phyloP scores from a whole-genome alignment of 2,329 filamentous ascomycete genomes.

The Ophiostoma quercus region DNA sequence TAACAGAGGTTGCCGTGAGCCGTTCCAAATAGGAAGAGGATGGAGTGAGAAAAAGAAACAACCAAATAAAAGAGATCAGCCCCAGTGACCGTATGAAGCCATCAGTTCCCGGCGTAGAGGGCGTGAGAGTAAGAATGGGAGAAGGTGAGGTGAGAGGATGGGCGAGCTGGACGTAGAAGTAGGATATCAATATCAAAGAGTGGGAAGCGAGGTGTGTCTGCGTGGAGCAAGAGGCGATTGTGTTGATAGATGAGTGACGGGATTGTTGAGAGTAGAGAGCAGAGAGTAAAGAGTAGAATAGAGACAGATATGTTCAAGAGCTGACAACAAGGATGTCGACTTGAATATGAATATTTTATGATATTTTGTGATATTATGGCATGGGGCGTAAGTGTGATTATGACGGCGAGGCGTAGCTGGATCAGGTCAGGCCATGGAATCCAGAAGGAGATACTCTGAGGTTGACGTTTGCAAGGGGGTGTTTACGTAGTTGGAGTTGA shows the following conservation, averaged over 20 bases:
- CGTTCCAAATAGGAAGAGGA: background rate
- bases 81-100: slow-evolving; percentile 7
- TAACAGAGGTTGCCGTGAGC: background rate
- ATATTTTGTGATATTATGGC: background rate
- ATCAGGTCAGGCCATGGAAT: background rate
- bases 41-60: background rate
- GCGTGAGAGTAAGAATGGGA: background rate
- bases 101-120: slow-evolving; percentile 5
- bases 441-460: background rate
- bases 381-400: background rate
- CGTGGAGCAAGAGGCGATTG: background rate
- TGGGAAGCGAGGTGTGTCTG: slow-evolving; percentile 10
- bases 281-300: background rate
- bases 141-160: background rate
- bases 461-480: background rate
- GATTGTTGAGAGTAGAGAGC: background rate
- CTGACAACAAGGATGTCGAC: background rate
- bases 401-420: background rate
- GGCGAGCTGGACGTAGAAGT: background rate
- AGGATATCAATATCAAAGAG: background rate
- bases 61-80: background rate
- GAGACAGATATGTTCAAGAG: background rate
- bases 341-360: background rate
- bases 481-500: background rate
- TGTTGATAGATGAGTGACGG: background rate